These are phyloP conservation scores for Marchantia polymorpha DNA, from an alignment of 225 moss, liverwort and hornwort species.

Conservation along the genomic window DNA sequence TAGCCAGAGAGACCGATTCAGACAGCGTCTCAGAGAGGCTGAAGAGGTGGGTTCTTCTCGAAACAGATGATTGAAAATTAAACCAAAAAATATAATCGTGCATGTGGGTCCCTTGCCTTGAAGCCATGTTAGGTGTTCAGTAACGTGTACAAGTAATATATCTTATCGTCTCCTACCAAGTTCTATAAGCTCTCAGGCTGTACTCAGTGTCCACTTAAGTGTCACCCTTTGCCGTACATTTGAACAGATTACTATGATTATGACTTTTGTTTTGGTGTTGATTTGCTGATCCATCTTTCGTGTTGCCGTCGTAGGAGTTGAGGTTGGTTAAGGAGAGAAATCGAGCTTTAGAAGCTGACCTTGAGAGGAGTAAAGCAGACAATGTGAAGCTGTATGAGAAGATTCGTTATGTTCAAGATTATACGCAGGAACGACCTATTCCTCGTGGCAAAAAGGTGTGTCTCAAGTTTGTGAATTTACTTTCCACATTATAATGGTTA, in stretches of 20 bases:
- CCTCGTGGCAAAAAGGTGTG: constrained; percentile 83
- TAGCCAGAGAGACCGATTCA: constrained; percentile 93
- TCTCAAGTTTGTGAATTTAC: neutral
- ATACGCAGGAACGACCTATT: constrained; percentile 74
- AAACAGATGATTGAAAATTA: no score
- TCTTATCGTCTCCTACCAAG: no score
- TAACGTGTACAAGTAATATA: neutral
- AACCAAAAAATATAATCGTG: no score
- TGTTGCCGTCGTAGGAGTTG: constrained; percentile 55
- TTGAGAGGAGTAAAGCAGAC: constrained; percentile 88
- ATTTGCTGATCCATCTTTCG: neutral
- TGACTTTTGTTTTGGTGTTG: neutral
- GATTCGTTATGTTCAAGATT: constrained; percentile 95
- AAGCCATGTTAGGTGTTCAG: no score
- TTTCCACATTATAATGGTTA: no score
- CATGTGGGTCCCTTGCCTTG: no score
- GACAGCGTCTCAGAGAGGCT: constrained; percentile 84
- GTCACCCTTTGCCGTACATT: no score
- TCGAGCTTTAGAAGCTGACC: constrained; percentile 72
- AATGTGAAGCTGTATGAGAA: constrained; percentile 94
- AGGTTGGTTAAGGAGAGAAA: constrained; percentile 73
- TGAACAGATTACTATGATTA: no score
- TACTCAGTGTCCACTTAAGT: no score
- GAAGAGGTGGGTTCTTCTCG: constrained; percentile 56
- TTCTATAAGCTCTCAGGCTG: no score